Evolutionary conservation across 345 rosid genomes (phyloP).

Genomic region (Euphorbia tirucalli): DNA sequence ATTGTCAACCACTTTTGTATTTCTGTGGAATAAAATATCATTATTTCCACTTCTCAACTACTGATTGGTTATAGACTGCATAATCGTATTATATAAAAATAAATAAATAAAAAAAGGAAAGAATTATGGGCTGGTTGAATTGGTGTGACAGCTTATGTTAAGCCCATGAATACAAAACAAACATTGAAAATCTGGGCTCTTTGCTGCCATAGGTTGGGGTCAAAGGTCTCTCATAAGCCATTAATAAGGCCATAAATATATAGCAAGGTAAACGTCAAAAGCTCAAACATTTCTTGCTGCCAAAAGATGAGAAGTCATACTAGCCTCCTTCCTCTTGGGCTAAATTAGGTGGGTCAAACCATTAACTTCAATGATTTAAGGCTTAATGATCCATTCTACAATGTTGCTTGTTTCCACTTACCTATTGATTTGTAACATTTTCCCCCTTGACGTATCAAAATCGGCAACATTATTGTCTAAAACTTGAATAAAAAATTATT

Average conservation of each 20-base stretch:
- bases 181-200: background rate
- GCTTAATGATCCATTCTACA: too few species aligned
- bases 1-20: conserved; percentile 19
- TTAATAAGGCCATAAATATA: background rate
- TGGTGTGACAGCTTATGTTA: background rate
- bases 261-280: too few species aligned
- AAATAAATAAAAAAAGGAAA: background rate
- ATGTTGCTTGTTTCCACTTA: too few species aligned
- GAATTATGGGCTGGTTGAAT: background rate
- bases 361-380: too few species aligned
- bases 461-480: too few species aligned
- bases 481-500: too few species aligned
- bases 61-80: conserved; percentile 7
- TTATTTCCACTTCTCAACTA: background rate
- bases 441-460: too few species aligned
- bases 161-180: conserved; percentile 10
- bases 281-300: conserved; percentile 8
- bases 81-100: background rate
- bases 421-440: too few species aligned
- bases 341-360: conserved; percentile 1
- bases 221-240: conserved; percentile 5
- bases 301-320: background rate
- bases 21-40: conserved; percentile 5
- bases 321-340: background rate
- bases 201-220: background rate